Evolutionary conservation across 2,329 filamentous ascomycete species (phyloP).

Genomic region (Pseudovirgaria hyperparasitica): DNA sequence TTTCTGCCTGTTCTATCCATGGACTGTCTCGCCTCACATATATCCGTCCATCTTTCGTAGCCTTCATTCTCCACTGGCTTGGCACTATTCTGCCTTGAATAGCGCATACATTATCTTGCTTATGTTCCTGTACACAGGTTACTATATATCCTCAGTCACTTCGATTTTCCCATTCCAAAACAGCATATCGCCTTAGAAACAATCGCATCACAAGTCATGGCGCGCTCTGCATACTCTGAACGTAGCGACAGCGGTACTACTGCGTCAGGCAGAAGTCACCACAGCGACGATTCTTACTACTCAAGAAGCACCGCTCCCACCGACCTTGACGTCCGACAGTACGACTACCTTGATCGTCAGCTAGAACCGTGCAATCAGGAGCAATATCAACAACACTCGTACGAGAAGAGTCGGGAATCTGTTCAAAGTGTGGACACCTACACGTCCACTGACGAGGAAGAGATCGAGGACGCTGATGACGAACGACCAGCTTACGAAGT

Average conservation of each 20-base stretch:
- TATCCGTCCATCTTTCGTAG: too few relatives aligned
- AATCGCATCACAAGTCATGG: too few relatives aligned
- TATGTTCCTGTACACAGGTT: too few relatives aligned
- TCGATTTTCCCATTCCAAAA: too few relatives aligned
- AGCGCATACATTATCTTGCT: too few relatives aligned
- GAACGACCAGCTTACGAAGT: constrained; percentile 40
- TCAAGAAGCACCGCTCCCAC: constrained; percentile 22
- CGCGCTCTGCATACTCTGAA: too few relatives aligned
- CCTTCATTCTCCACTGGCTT: too few relatives aligned
- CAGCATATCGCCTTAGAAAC: too few relatives aligned
- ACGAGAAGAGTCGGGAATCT: constrained; percentile 53
- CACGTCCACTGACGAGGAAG: constrained; percentile 57
- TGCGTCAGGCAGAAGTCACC: constrained; percentile 15
- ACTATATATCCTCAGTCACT: too few relatives aligned
- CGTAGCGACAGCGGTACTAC: constrained; percentile 15
- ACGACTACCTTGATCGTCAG: constrained; percentile 12
- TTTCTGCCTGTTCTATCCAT: too few relatives aligned
- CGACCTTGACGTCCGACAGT: constrained; percentile 14
- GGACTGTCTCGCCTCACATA: too few relatives aligned
- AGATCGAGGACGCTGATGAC: constrained; percentile 36
- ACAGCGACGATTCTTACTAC: constrained; percentile 13
- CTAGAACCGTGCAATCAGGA: constrained; percentile 4
- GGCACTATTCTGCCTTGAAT: too few relatives aligned
- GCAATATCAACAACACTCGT: constrained; percentile 7
- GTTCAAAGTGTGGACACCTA: constrained; percentile 71